Evolutionary conservation across 2,329 filamentous ascomycete species (phyloP).

Genomic region (Thielaviopsis cerberus): DNA sequence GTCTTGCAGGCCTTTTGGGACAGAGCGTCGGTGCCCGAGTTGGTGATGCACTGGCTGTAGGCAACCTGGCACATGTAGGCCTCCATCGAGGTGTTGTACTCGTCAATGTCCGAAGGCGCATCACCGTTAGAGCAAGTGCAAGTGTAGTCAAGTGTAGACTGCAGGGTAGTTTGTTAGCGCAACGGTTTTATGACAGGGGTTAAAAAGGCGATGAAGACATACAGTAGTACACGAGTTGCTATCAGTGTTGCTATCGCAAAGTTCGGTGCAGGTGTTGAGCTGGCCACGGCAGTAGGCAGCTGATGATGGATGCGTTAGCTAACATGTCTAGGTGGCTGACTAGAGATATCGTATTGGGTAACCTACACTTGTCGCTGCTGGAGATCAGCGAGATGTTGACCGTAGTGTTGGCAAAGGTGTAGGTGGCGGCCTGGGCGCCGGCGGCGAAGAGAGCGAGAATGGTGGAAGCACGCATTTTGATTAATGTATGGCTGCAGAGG

Average conservation of each 20-base stretch:
- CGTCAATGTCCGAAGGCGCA: slow-evolving; percentile 31
- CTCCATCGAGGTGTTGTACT: slow-evolving; percentile 34
- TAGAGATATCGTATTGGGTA: too few relatives aligned
- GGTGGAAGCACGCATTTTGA: slow-evolving; percentile 11
- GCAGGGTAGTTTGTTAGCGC: background rate
- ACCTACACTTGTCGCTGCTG: slow-evolving; percentile 9
- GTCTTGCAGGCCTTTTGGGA: slow-evolving; percentile 30
- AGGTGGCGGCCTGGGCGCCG: slow-evolving; percentile 8
- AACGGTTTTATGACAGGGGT: background rate
- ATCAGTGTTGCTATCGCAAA: slow-evolving; percentile 24
- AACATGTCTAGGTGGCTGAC: too few relatives aligned
- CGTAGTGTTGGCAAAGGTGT: slow-evolving; percentile 11
- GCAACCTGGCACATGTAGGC: slow-evolving; percentile 33
- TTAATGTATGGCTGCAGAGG: background rate
- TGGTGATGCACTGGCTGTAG: slow-evolving; percentile 28
- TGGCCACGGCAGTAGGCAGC: slow-evolving; percentile 34
- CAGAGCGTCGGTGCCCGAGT: slow-evolving; percentile 23
- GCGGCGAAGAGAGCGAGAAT: slow-evolving; percentile 8
- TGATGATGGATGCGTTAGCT: slow-evolving; percentile 15
- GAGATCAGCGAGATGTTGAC: slow-evolving; percentile 6
- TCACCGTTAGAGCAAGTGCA: slow-evolving; percentile 32
- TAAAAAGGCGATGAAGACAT: slow-evolving; percentile 15
- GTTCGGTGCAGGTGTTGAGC: slow-evolving; percentile 29
- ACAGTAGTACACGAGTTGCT: slow-evolving; percentile 30
- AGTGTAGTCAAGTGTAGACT: slow-evolving; percentile 27